Evolutionary conservation across 2,329 filamentous ascomycete species (phyloP), one percentile per base, ranked within the genome.

Genomic region (Tothia fuscella): DNA sequence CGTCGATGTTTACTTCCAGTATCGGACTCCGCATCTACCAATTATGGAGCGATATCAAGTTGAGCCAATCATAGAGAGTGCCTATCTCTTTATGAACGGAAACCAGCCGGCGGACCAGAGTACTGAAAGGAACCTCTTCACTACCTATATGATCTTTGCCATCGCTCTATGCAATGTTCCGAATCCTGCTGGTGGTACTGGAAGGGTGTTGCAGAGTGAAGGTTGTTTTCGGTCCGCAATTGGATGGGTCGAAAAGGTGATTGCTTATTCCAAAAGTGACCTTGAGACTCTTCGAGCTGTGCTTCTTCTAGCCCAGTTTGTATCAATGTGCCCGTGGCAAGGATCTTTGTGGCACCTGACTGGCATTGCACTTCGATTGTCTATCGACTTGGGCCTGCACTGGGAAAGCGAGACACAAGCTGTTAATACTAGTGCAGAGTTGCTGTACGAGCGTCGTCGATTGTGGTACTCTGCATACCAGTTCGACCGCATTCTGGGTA

Each of bases 211-310:
- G 12, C 54, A 59, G 42, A 59, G 55, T 41, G 56, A 60, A 39
- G 56, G 55, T n/a, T 60, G 56, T 44, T 60, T 59, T 45, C 47
- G 49, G 12, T 59, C 57, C 5, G 57, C 57, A 12, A 42, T 58
- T 21, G 22, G 45, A 17, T 55, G 46, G 36, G 46, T 57, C 37
- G 56, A 60, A 25, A 51, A 50, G 7, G 48, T 55, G 14, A 41
- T 59, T 24, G 49, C 51, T 3, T 57, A 57, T 48, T 54, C 53
- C 3, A 53, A 51, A 28, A 58, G 52, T 38, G 53, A 58, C 41
- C 41, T 59, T 6, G 56, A 60, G 30, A 56, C 56, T 19, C 49
- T 60, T 17, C 50, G 51, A 2, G 42, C 49, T n/a, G 47, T 59
- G 2, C 48, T 60, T 25, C 49, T 60, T 6, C 42, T 60, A 43